These are phyloP conservation scores for Hypericum perforatum DNA, from an alignment of 345 rosid species.

Conservation along the genomic window DNA sequence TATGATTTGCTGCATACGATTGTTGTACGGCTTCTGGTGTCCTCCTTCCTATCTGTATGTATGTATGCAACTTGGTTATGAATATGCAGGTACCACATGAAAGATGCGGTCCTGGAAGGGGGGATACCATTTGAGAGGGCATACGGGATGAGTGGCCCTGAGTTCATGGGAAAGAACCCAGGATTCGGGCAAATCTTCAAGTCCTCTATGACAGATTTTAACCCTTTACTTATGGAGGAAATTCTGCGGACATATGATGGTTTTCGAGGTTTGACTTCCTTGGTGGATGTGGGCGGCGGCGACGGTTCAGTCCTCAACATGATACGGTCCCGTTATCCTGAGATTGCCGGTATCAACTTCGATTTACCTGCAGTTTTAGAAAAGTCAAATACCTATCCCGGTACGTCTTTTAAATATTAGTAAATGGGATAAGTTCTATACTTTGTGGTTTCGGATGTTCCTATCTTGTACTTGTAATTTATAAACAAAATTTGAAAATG, in stretches of 20 bases:
- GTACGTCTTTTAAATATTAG: constrained; percentile 8
- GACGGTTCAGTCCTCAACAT: constrained; percentile 35
- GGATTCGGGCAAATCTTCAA: constrained; percentile 26
- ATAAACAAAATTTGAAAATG: no score
- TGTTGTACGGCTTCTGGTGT: no score
- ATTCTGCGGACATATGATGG: constrained; percentile 34
- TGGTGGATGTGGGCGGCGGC: constrained; percentile 57
- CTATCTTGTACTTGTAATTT: no score
- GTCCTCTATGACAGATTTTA: constrained; percentile 30
- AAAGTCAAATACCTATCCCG: constrained; percentile 24
- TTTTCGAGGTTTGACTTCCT: constrained; percentile 24
- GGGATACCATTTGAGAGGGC: constrained; percentile 34
- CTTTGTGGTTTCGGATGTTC: no score
- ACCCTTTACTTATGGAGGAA: constrained; percentile 25
- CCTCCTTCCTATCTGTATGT: no score
- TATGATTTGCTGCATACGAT: no score
- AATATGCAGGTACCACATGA: constrained; percentile 18
- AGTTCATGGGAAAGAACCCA: constrained; percentile 24
- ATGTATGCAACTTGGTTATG: constrained; percentile 4
- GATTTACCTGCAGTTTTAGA: constrained; percentile 25
- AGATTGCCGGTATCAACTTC: constrained; percentile 38
- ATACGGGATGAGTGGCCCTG: constrained; percentile 16
- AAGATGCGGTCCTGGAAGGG: constrained; percentile 36
- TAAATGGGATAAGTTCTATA: no score
- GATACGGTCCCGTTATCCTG: constrained; percentile 35